Evolutionary conservation across 495 filamentous ascomycete genomes (phyloP), one percentile per base, ranked within the genome.

Genomic region (Durotheca rogersii): DNA sequence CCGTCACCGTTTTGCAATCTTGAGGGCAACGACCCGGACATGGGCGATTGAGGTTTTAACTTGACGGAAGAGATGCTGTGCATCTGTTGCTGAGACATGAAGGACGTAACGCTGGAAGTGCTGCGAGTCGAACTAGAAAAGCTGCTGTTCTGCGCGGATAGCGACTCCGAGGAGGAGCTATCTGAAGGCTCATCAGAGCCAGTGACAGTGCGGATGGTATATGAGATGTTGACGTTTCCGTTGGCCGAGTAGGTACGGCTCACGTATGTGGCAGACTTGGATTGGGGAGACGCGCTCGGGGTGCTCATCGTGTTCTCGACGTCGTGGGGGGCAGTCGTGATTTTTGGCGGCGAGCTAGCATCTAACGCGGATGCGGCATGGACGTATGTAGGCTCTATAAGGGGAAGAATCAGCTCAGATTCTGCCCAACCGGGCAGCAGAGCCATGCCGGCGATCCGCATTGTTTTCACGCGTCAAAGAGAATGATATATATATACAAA

Each of bases 111-210:
- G 60, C 71, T 77, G 43, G 62, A 49, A 49, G 65, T 74, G 61
- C 74, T 77, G 36, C 68, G 69, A 17, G 72, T 51, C 7, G 73
- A 75, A 60, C 73, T 75, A 25, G 74, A 74, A 27, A 76, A 71
- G n/a, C 64, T 67, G 33, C 72, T 74, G 49, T 72, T 67, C 31
- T 68, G 61, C 20, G 68, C 64, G 30, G 63, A 64, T 9, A 56
- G 60, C 5, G 63, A 56, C 6, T 61, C 63, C 10, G 53, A 55
- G 41, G 35, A 68, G 31, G 57, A 65, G 35, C n/a, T 53, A 25
- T 67, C 57, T 17, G 72, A 71, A 30, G 64, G 56, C 19, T 46
- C 63, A 45, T 76, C 72, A 51, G 69, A 68, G 63, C 69, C 74
- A 23, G 60, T 64, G 34, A 77, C 73, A 23, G 72, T 64, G 35